Percentiles rank a stretch among this genome's conserved stretches.
Evolutionary conservation across 2,329 filamentous ascomycete species (phyloP).

Genomic region (Dichotomopilus funicola): DNA sequence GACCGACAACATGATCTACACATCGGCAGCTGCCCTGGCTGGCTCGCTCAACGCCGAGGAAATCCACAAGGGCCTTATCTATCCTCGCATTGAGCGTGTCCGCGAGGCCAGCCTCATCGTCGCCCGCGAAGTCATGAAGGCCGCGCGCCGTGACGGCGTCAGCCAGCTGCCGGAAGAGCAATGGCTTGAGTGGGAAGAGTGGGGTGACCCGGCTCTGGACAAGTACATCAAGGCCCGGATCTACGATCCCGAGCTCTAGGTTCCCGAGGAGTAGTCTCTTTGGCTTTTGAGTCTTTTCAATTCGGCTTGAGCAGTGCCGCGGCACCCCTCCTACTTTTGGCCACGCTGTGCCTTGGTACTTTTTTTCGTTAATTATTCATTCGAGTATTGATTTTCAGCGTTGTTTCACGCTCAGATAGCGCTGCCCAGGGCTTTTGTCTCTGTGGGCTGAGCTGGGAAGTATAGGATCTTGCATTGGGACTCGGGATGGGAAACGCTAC

Average conservation of each 20-base stretch:
- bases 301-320: background rate
- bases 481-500: too few species aligned
- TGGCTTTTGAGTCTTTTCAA: background rate
- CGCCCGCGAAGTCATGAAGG: constrained; percentile 87
- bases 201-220: constrained; percentile 57
- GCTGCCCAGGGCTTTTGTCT: background rate
- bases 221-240: constrained; percentile 54
- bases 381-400: constrained; percentile 1
- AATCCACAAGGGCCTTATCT: constrained; percentile 75
- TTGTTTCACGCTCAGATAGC: background rate
- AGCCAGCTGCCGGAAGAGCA: constrained; percentile 60
- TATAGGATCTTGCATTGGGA: constrained; percentile 12
- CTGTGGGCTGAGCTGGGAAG: background rate
- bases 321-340: background rate
- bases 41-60: constrained; percentile 75
- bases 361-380: constrained; percentile 14
- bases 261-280: background rate
- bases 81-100: constrained; percentile 86
- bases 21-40: constrained; percentile 74
- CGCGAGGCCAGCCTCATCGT: constrained; percentile 83
- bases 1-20: constrained; percentile 96
- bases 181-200: constrained; percentile 67
- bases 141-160: constrained; percentile 76
- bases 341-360: background rate
- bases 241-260: constrained; percentile 46